These are phyloP conservation scores for Lactuca saligna DNA, from an alignment of 129 eudicot genomes.

Conservation along the genomic window DNA sequence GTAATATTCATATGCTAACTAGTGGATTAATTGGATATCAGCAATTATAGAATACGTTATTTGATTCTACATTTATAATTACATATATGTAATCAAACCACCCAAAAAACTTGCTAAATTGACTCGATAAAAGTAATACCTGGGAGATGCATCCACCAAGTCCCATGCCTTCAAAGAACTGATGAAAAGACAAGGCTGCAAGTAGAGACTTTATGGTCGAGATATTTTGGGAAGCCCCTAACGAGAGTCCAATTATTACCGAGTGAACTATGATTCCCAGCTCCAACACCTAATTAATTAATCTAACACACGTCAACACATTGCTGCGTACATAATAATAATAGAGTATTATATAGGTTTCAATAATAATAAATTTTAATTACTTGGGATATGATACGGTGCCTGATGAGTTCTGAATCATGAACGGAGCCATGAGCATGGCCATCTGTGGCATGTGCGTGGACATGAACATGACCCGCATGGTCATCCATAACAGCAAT, in stretches of 20 bases:
- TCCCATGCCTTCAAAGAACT: slow-evolving; percentile 39
- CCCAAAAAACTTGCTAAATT: too few species aligned
- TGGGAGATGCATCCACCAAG: slow-evolving; percentile 80
- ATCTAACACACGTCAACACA: neutral
- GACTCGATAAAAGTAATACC: slow-evolving; percentile 29
- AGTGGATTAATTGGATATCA: too few species aligned
- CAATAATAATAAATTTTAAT: neutral
- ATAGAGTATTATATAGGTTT: neutral
- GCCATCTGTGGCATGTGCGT: slow-evolving; percentile 61
- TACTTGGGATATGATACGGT: slow-evolving; percentile 65
- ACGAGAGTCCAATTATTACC: slow-evolving; percentile 68
- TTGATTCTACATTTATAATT: too few species aligned
- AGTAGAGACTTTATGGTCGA: slow-evolving; percentile 65
- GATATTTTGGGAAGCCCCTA: slow-evolving; percentile 56
- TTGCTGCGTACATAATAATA: too few species aligned
- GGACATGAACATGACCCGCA: slow-evolving; percentile 51
- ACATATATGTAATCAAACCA: too few species aligned
- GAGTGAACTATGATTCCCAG: slow-evolving; percentile 75
- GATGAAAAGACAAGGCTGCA: slow-evolving; percentile 76
- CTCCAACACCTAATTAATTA: slow-evolving; percentile 54
- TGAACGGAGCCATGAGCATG: slow-evolving; percentile 58
- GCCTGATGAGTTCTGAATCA: slow-evolving; percentile 50
- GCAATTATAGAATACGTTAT: too few species aligned
- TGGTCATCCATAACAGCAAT: slow-evolving; percentile 34
- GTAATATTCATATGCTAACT: too few species aligned